A percentile compares a stretch with the other conserved stretches of the same genome.
Evolutionary conservation across 2,329 filamentous ascomycete genomes (phyloP).

Genomic region (Monosporascus ibericus): DNA sequence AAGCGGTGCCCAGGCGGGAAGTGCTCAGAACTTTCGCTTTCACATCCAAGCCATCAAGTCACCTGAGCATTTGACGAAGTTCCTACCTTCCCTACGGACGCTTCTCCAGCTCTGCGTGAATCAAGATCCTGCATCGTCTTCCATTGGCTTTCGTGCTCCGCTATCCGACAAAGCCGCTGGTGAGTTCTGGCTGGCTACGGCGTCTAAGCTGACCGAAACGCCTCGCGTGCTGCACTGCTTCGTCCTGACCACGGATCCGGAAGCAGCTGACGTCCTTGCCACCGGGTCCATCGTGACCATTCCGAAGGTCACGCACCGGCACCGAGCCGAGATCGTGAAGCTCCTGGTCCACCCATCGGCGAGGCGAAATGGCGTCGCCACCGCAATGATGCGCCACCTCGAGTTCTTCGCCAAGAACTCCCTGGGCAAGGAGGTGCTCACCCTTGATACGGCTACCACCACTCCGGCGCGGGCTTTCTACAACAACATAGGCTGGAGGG

Average conservation of each 20-base stretch:
- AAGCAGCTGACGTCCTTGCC: slow-evolving; percentile 9
- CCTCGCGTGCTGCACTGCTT: slow-evolving; percentile 8
- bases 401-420: slow-evolving; percentile 12
- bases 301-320: slow-evolving; percentile 19
- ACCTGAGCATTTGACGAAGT: background rate
- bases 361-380: slow-evolving; percentile 15
- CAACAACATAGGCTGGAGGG: slow-evolving; percentile 16
- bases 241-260: slow-evolving; percentile 4
- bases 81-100: slow-evolving; percentile 13
- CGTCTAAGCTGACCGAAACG: too few relatives aligned
- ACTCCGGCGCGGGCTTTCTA: slow-evolving; percentile 22
- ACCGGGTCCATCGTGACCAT: slow-evolving; percentile 15
- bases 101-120: slow-evolving; percentile 22
- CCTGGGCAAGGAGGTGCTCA: slow-evolving; percentile 15
- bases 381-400: slow-evolving; percentile 15
- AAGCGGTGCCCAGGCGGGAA: too few relatives aligned
- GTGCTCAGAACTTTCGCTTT: too few relatives aligned
- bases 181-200: slow-evolving; percentile 12
- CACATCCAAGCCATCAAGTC: too few relatives aligned
- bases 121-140: slow-evolving; percentile 18
- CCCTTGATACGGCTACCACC: slow-evolving; percentile 19
- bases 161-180: slow-evolving; percentile 15
- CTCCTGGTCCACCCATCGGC: slow-evolving; percentile 18
- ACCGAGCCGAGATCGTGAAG: slow-evolving; percentile 22
- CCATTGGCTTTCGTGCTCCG: slow-evolving; percentile 23